Evolutionary conservation across 2,329 filamentous ascomycete genomes (phyloP), one percentile per base, ranked within the genome.

Genomic region (Ceratocystis eucalypticola): DNA sequence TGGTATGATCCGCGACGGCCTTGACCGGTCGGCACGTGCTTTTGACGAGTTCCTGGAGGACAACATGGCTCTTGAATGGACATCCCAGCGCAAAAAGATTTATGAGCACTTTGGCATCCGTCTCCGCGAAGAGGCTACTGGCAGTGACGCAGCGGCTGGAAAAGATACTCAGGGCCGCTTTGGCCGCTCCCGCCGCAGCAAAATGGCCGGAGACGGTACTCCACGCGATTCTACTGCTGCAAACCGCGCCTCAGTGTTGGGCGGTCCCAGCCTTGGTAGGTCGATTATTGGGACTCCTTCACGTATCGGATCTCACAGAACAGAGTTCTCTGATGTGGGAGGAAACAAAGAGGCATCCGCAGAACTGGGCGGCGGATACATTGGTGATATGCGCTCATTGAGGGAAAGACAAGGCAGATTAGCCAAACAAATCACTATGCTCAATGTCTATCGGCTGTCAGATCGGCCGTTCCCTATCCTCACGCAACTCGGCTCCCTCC

Each of bases 81-180:
- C 96, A 71, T 87, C 88, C 17, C 93, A 97, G 77, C 87, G 93
- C 69, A 90, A 89, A 75, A 87, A 87, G 70, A 96, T 99, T 70
- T 97, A 96, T 76, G 87, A 96, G 72, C 94, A 99, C 76, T 97
- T 99, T 75, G 94, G 94, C 15, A 88, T 99, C 73, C 87, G 85
- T 73, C 78, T 82, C 5, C 78, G 79, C 28, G 82, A 85, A 3
- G 66, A 65, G 37, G 71, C 71, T 41, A 73, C 76, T 3, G 72
- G 78, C 55, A 74, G 75, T 64, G 66, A 62, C 30, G 20, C 66
- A 5, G 6, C 59, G 7, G 10, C 64, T 25, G 76, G 78, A 70
- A 80, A 83, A 68, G 74, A 78, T 3, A 78, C 81, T 66, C 82
- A 79, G 22, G 83, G 80, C 2, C 67, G 65, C 3, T 87, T 87